phyloP scores from a whole-genome alignment of 148 eudicot species.

The Vaccinium myrtillus region DNA sequence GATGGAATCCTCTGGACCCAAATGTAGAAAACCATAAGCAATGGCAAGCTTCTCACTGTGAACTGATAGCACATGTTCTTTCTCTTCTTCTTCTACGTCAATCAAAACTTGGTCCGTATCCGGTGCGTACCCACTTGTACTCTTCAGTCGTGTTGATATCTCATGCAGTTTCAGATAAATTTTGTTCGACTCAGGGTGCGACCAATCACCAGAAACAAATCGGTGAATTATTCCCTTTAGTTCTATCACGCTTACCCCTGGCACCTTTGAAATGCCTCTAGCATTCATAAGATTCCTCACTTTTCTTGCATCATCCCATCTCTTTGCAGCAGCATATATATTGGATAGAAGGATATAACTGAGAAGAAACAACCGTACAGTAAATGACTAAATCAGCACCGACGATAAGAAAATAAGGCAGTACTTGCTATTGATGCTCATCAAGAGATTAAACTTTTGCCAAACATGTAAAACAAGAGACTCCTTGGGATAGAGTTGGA shows the following conservation, averaged over 20 bases:
- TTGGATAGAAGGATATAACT: slow-evolving; percentile 33
- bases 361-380: neutral
- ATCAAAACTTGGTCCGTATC: slow-evolving; percentile 23
- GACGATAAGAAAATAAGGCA: neutral
- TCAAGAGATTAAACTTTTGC: neutral
- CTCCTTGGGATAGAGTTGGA: neutral
- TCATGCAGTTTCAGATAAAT: slow-evolving; percentile 23
- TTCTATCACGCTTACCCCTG: slow-evolving; percentile 32
- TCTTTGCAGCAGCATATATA: slow-evolving; percentile 32
- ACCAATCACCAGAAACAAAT: slow-evolving; percentile 24
- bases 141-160: slow-evolving; percentile 19
- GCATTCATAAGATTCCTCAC: slow-evolving; percentile 32
- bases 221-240: slow-evolving; percentile 24
- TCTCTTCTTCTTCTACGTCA: slow-evolving; percentile 26
- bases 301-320: slow-evolving; percentile 31
- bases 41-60: slow-evolving; percentile 32
- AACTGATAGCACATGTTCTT: slow-evolving; percentile 20
- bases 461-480: neutral
- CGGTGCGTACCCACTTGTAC: slow-evolving; percentile 16
- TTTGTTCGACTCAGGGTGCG: slow-evolving; percentile 18
- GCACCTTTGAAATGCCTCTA: slow-evolving; percentile 24
- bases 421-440: neutral
- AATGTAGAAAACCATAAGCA: slow-evolving; percentile 24
- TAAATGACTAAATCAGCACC: neutral
- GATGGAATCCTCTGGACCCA: slow-evolving; percentile 18